Base-by-base conservation (phyloP, 495 filamentous ascomycete species). In the Penicillium herquei region DNA sequence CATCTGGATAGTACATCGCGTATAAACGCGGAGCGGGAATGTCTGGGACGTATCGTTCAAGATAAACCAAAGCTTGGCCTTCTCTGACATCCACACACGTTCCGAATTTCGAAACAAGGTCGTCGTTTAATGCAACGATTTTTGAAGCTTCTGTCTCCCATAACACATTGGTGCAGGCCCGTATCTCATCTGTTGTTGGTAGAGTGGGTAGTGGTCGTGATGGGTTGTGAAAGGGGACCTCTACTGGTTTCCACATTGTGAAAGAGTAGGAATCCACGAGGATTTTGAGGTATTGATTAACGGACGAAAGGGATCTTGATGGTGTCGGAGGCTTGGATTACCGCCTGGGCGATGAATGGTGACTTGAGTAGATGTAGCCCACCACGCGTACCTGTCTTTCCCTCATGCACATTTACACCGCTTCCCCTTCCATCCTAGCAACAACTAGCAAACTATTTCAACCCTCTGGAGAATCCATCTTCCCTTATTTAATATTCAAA, bases 151-250 rank as follows among this genome's bases (percentile, higher is more conserved):
- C 9, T 49, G 48, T 58, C 53, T 66, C 60, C 55, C 42, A 59
- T 34, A 68, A 40, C 51, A 64, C 32, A 59, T 64, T 66, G 49
- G 66, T 58, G 49, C 66, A 68, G 56, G 54, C 57, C 18, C 57
- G 63, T 39, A 68, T 68, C 56, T 68, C 63, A 54, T 62, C 66
- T 54, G 52, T 57, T 49, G 65, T 65, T 52, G 65, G 65, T 63
- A 68, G 59, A 61, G 56, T 33, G 60, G 51, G 58, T 45, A 60
- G 55, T 48, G 52, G 58, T 43, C 57, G 58, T 53, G 56, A 65
- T 26, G 21, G 21, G 51, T 56, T 63, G 42, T 66, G 51, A 52
- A 63, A 63, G 49, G 63, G 63, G 47, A 58, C 46, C 49, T n/a
- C 57, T 11, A 63, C 60, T 66, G 63, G 63, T 56, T 66, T 16